phyloP scores from a whole-genome alignment of 2,329 filamentous ascomycete species.

The Xylaria sp. region DNA sequence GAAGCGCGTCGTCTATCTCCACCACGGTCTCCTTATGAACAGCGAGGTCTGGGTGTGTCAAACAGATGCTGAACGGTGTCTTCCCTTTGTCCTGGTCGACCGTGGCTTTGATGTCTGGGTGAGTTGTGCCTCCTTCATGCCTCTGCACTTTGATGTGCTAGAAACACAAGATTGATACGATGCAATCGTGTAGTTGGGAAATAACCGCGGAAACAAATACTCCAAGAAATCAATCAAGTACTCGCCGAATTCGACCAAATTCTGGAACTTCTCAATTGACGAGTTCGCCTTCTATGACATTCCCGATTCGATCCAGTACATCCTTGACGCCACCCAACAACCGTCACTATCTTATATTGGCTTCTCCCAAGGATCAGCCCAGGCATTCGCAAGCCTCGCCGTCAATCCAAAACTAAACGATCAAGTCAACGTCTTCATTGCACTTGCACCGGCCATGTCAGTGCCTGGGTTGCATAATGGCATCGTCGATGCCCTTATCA shows the following conservation, averaged over 20 bases:
- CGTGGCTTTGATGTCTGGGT: slow-evolving; percentile 96
- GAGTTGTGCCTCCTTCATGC: slow-evolving; percentile 48
- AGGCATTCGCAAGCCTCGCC: slow-evolving; percentile 92
- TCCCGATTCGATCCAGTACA: slow-evolving; percentile 91
- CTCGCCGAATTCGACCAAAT: slow-evolving; percentile 78
- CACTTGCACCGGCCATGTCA: slow-evolving; percentile 94
- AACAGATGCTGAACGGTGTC: slow-evolving; percentile 84
- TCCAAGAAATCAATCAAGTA: slow-evolving; percentile 89
- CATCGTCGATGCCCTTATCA: slow-evolving; percentile 91
- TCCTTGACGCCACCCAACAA: slow-evolving; percentile 84
- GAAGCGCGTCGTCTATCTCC: slow-evolving; percentile 92
- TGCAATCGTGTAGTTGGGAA: slow-evolving; percentile 73
- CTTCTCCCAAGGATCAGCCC: slow-evolving; percentile 96
- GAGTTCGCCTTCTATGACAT: slow-evolving; percentile 99
- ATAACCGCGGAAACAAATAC: slow-evolving; percentile 99
- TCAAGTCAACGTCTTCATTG: slow-evolving; percentile 95
- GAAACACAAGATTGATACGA: slow-evolving; percentile 45
- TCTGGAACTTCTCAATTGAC: slow-evolving; percentile 99
- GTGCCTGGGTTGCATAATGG: slow-evolving; percentile 90
- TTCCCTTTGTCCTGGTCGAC: slow-evolving; percentile 91
- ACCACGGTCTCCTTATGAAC: slow-evolving; percentile 98
- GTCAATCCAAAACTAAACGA: slow-evolving; percentile 93
- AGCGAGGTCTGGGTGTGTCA: slow-evolving; percentile 98
- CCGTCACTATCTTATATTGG: slow-evolving; percentile 93
- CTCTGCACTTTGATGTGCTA: neutral